A percentile compares a stretch with the other conserved stretches of the same genome.
Conservation (phyloP, 257 asterid genomes). For the Salvia rosmarinus region DNA sequence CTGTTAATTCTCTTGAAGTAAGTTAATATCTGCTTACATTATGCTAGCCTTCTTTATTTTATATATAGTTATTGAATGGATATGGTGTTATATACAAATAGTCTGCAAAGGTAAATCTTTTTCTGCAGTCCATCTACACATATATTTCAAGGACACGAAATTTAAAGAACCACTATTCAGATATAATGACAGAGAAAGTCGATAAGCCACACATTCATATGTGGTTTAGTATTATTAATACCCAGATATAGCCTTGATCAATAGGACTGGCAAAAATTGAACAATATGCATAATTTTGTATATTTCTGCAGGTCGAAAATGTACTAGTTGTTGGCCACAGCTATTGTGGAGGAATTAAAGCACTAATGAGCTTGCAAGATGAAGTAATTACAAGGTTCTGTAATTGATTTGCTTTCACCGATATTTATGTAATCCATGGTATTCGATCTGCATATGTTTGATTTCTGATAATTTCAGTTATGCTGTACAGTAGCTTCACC, state of each 20-base stretch:
- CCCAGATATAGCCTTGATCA: background rate
- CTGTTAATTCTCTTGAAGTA: slow-evolving; percentile 87
- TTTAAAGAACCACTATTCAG: background rate
- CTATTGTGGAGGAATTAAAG: slow-evolving; percentile 95
- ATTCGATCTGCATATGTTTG: slow-evolving; percentile 6
- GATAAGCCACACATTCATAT: background rate
- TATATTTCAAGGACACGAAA: background rate
- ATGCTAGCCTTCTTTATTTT: background rate
- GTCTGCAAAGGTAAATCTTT: background rate
- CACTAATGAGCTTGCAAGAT: slow-evolving; percentile 89
- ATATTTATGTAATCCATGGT: no score
- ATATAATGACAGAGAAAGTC: background rate
- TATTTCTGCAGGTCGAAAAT: slow-evolving; percentile 71
- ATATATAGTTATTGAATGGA: background rate
- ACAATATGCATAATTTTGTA: background rate
- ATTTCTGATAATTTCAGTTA: slow-evolving; percentile 32
- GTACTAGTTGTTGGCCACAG: slow-evolving; percentile 89
- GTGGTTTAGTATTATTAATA: background rate
- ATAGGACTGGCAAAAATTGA: background rate
- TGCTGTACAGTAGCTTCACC: slow-evolving; percentile 73
- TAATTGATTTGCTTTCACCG: slow-evolving; percentile 9
- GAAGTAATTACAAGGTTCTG: slow-evolving; percentile 64
- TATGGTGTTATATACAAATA: background rate
- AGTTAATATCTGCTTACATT: slow-evolving; percentile 33
- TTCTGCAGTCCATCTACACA: background rate